These are phyloP conservation scores for Collybiopsis confluens DNA, from an alignment of 768 basidiomycete genomes.

Conservation along the genomic window DNA sequence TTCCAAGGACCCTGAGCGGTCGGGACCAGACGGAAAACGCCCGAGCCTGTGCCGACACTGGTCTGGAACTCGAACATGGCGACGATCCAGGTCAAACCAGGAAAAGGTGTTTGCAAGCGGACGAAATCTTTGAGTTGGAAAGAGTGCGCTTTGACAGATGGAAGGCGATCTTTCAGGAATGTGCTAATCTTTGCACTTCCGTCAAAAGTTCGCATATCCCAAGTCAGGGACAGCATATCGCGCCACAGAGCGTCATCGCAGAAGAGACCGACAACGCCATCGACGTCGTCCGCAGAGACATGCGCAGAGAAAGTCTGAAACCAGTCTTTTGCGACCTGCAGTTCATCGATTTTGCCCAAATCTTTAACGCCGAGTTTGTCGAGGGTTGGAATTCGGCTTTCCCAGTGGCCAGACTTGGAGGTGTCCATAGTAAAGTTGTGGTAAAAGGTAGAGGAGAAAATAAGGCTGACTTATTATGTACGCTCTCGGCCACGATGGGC, in stretches of 20 bases:
- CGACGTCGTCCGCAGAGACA: constrained; percentile 13
- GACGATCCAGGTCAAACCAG: neutral
- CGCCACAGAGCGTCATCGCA: constrained; percentile 39
- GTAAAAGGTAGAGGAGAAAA: too few species aligned
- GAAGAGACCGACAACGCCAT: constrained; percentile 20
- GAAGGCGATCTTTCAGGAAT: constrained; percentile 34
- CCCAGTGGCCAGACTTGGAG: constrained; percentile 3
- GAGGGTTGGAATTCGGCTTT: neutral
- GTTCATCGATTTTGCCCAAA: neutral
- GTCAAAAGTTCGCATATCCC: constrained; percentile 48
- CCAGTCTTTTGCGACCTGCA: constrained; percentile 10
- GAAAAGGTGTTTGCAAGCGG: constrained; percentile 1
- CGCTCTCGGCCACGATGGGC: too few species aligned
- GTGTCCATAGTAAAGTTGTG: neutral
- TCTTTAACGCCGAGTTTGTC: constrained; percentile 1
- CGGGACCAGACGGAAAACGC: constrained; percentile 4
- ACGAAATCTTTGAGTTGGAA: constrained; percentile 18
- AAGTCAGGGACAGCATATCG: constrained; percentile 49
- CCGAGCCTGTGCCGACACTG: neutral
- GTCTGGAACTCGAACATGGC: neutral
- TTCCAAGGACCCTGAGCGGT: neutral
- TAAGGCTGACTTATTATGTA: too few species aligned
- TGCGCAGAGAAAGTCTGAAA: constrained; percentile 17
- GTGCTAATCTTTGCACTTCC: constrained; percentile 27
- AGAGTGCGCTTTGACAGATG: constrained; percentile 13